A percentile compares a stretch with the other conserved stretches of the same genome.
These are phyloP conservation scores for Melaleuca quinquenervia DNA, from an alignment of 345 rosid species.

Conservation along the genomic window DNA sequence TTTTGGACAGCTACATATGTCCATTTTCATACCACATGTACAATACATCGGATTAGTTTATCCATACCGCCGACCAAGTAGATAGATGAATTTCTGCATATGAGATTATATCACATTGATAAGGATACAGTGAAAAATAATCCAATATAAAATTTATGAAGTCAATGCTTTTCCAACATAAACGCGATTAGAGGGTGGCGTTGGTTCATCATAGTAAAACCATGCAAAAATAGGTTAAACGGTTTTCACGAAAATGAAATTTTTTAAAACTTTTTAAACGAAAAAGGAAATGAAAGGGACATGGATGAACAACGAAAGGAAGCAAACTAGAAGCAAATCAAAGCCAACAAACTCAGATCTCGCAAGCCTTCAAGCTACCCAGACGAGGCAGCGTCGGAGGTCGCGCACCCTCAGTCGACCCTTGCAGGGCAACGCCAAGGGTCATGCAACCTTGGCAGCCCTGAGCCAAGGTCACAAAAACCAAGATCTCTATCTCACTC, in stretches of 20 bases:
- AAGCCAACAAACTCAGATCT: not conserved
- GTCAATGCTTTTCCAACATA: no score
- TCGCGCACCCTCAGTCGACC: not conserved
- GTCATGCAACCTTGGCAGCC: not conserved
- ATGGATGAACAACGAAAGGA: no score
- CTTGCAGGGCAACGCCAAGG: not conserved
- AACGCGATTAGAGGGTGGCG: no score
- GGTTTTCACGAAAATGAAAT: no score
- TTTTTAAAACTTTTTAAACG: no score
- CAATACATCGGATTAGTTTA: not conserved
- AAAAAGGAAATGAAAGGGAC: no score
- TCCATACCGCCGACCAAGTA: not conserved
- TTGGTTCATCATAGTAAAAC: no score
- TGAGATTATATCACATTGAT: not conserved
- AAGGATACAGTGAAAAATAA: not conserved
- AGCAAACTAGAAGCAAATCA: not conserved
- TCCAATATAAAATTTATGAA: not conserved
- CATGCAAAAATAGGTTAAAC: no score
- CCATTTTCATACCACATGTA: not conserved
- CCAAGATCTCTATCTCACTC: not conserved
- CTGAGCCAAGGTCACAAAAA: not conserved
- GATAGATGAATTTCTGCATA: not conserved
- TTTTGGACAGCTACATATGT: not conserved
- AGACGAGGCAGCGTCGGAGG: not conserved
- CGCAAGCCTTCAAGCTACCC: not conserved